phyloP scores from a whole-genome alignment of 805 yeast genomes.

The Candida patagonica region DNA sequence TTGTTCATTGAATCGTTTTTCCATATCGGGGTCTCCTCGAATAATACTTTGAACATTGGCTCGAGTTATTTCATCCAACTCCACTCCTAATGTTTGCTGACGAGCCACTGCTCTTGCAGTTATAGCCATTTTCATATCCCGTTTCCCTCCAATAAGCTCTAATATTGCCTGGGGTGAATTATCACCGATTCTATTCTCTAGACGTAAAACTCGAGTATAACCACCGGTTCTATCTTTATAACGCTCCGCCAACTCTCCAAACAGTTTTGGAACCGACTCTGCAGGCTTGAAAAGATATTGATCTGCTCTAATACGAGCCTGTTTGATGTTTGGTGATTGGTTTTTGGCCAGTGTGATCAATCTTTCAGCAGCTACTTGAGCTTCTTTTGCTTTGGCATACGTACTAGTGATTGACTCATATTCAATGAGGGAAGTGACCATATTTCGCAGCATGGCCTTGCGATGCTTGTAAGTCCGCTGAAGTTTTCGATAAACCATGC shows the following conservation, averaged over 20 bases:
- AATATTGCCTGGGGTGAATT: constrained; percentile 82
- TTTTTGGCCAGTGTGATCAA: constrained; percentile 52
- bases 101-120: constrained; percentile 83
- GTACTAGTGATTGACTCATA: constrained; percentile 68
- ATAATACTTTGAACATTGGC: constrained; percentile 47
- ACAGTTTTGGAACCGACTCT: constrained; percentile 51
- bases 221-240: constrained; percentile 64
- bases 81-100: constrained; percentile 51
- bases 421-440: constrained; percentile 58
- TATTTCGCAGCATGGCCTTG: constrained; percentile 50
- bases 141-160: constrained; percentile 71
- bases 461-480: constrained; percentile 42
- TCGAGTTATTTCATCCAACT: constrained; percentile 43
- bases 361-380: constrained; percentile 54
- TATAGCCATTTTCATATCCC: constrained; percentile 67
- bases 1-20: constrained; percentile 43
- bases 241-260: constrained; percentile 54
- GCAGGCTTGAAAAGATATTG: constrained; percentile 41
- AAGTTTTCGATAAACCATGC: constrained; percentile 21
- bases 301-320: constrained; percentile 26
- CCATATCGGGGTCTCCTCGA: constrained; percentile 40
- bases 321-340: constrained; percentile 14
- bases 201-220: constrained; percentile 70
- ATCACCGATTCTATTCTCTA: constrained; percentile 85
- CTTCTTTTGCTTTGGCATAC: constrained; percentile 63